Conservation (phyloP, 768 basidiomycete species). For the Naganishia vaughanmartiniae region DNA sequence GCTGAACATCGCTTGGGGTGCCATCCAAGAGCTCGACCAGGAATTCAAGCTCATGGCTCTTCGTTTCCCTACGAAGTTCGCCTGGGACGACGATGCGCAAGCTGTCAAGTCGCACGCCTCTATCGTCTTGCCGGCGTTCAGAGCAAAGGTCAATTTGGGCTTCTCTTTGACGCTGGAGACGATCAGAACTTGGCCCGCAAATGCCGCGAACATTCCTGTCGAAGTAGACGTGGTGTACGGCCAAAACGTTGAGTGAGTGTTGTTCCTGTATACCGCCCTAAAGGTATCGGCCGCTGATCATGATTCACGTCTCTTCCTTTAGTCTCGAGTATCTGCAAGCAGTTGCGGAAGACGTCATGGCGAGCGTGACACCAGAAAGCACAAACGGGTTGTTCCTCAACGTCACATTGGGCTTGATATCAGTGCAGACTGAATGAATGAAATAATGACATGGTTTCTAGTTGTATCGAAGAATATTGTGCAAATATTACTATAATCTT, state of each 20-base stretch:
- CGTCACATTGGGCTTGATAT: constrained; percentile 12
- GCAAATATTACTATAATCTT: not conserved
- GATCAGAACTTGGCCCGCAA: constrained; percentile 37
- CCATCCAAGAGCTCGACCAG: constrained; percentile 38
- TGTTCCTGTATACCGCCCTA: not conserved
- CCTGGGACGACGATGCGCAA: not conserved
- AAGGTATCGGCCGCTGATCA: not conserved
- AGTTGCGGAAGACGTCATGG: constrained; percentile 22
- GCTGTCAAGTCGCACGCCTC: constrained; percentile 18
- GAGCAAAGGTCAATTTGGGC: constrained; percentile 35
- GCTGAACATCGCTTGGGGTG: constrained; percentile 40
- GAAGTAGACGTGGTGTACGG: constrained; percentile 11
- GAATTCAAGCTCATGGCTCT: constrained; percentile 40
- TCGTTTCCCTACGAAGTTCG: constrained; percentile 38
- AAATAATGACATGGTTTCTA: not conserved
- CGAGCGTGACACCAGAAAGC: constrained; percentile 22
- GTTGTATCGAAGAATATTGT: constrained; percentile 3
- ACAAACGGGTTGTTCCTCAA: constrained; percentile 17
- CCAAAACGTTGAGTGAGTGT: constrained; percentile 16
- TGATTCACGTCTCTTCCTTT: not conserved
- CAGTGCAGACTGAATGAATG: constrained; percentile 19
- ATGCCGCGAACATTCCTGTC: constrained; percentile 8
- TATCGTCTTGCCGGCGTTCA: constrained; percentile 34
- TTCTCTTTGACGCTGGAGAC: constrained; percentile 32
- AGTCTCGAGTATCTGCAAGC: constrained; percentile 19